Base-by-base conservation (phyloP, 495 filamentous ascomycete species). In the Trichoderma gamsii region DNA sequence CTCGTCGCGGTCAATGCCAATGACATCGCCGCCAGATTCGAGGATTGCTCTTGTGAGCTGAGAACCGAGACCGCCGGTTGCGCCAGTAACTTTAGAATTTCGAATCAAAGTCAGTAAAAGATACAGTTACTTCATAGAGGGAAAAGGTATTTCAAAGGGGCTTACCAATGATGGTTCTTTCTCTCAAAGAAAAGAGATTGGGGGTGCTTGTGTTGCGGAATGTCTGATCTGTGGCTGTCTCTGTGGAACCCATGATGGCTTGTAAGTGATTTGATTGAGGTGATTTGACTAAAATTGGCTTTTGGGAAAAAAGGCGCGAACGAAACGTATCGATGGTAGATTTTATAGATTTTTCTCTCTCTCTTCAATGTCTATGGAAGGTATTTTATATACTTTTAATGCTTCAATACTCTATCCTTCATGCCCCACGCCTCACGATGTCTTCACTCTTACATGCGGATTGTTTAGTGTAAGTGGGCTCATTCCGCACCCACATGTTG, bases 11-110 rank as follows among this genome's bases (percentile, higher is more conserved):
- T 61, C 56, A 32, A 61, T 61, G 56, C 23, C 56, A 7, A 61
- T 61, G 56, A 61, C 56, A 61, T 61, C 56, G 56, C 56, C 56
- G 56, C 56, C 56, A 25, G 25, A 61, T 25, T 61, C 56, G 56
- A 61, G 56, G 56, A 61, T 61, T 23, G 56, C 56, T 61, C 56
- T 27, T 23, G 56, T 32, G 13, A 61, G 23, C 16, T 61, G 56
- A 3, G 56, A 61, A 13, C 56, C 56, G 56, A 61, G 56, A 18
- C 56, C 56, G 56, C 56, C 56, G 4, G 56, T 32, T 4, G 56
- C 56, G n/a, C 56, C 56, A 11, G 56, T 61, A 3, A 61, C 56
- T 61, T 0, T 35, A 0, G 29, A 12, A 12, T 61, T 9, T 12
- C 9, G 2, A 11, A 61, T 61, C 12, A 23, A 18, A 25, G 25